Evolutionary conservation across 2,329 filamentous ascomycete species (phyloP), one percentile per base, ranked within the genome.

Genomic region (Fusarium torulosum): DNA sequence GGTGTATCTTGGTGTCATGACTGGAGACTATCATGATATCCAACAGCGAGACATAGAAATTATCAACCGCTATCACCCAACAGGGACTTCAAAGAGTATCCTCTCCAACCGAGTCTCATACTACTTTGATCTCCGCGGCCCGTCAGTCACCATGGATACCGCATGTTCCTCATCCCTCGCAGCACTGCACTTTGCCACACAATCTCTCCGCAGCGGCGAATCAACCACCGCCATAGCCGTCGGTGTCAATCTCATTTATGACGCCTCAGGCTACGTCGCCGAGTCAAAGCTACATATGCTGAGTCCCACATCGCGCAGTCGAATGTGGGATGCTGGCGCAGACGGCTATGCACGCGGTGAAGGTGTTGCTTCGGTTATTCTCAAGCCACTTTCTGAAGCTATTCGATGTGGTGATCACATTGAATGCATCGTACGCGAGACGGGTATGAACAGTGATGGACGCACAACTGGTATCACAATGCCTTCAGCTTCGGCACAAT

Each of bases 401-500:
- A 38, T 66, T 8, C 35, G 73, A 31, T 85, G 86, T 55, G 83
- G 83, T 17, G 86, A 89, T 69, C 78, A 82, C 2, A 83, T 86
- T 10, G 42, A 59, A 15, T 54, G 56, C 6, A 27, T 55, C 5
- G 42, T 59, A 0, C 50, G 51, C 2, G 50, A 59, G 42, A 59
- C 51, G 6, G 56, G 50, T 4, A 43, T 59, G 50, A 55, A 55
- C 21, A 38, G 29, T 0, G 56, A 59, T 37, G 56, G 56, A 0
- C 35, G 42, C 7, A 59, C 56, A 1, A 42, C 33, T 0, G 51
- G 56, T 17, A 55, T 59, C 15, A 59, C 56, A 5, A 54, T 59
- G 29, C 56, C 56, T 1, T 46, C 49, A 8, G 33, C 51, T 11
- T 8, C 35, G 0, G 51, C 56, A 3, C 56, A 55, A 3, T 45